Evolutionary conservation across 2,329 filamentous ascomycete species (phyloP).

Genomic region (Pseudonectria buxi): DNA sequence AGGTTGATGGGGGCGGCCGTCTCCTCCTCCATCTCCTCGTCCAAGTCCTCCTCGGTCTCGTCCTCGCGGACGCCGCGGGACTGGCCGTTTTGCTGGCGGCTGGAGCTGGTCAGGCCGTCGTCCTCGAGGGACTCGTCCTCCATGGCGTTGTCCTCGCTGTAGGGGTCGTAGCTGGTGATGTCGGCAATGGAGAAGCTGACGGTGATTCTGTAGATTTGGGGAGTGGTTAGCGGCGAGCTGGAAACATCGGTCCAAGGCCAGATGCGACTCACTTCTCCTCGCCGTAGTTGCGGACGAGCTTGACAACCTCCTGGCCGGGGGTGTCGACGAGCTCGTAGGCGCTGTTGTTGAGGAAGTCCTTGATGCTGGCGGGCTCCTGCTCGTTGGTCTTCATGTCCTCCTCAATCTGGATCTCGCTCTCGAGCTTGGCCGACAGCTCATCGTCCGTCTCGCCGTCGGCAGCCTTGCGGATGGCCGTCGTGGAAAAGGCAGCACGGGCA

Average conservation of each 20-base stretch:
- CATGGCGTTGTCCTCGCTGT: constrained; percentile 30
- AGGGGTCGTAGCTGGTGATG: constrained; percentile 34
- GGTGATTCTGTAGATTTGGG: constrained; percentile 29
- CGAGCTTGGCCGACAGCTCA: constrained; percentile 80
- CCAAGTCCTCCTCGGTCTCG: constrained; percentile 37
- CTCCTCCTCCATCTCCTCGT: constrained; percentile 48
- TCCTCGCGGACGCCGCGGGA: constrained; percentile 46
- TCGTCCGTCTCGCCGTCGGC: constrained; percentile 53
- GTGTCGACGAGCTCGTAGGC: constrained; percentile 78
- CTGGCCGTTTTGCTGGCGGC: constrained; percentile 50
- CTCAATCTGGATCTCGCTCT: constrained; percentile 78
- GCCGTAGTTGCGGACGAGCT: constrained; percentile 73
- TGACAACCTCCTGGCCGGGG: constrained; percentile 79
- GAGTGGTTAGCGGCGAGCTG: constrained; percentile 6
- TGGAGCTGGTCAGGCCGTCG: constrained; percentile 42
- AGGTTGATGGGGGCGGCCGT: constrained; percentile 71
- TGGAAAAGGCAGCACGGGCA: constrained; percentile 42
- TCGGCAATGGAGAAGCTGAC: constrained; percentile 38
- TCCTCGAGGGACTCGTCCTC: constrained; percentile 34
- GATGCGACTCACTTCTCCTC: constrained; percentile 78
- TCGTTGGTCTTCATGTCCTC: constrained; percentile 68
- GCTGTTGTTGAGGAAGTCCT: constrained; percentile 82
- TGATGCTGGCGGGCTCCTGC: constrained; percentile 67
- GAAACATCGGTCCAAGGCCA: no score
- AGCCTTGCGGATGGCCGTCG: constrained; percentile 34